Evolutionary conservation across 2,329 filamentous ascomycete genomes (phyloP), one percentile per base, ranked within the genome.

Genomic region (Moelleriella libera): DNA sequence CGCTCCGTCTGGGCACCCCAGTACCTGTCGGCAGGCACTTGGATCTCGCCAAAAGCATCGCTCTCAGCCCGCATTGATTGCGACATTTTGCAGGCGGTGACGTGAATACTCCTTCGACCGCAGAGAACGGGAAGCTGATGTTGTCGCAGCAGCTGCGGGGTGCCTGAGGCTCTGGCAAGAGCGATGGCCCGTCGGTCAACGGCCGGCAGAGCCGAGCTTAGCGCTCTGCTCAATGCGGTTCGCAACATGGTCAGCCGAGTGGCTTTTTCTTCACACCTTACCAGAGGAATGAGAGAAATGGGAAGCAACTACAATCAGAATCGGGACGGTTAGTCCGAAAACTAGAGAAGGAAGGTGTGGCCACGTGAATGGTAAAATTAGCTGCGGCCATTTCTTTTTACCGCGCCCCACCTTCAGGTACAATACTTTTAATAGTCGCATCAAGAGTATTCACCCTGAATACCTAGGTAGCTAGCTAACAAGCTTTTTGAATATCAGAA

Each of bases 1-100:
- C 90, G 83, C 77, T 96, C 85, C 47, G 90, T 96, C 76, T 96
- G 90, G 51, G 90, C 90, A 63, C 92, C 92, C 90, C 92, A 98
- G 78, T 98, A 98, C 74, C 85, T 90, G 79, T 95, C 88, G 54
- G 77, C 76, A 41, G 85, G 78, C 57, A 97, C 89, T 74, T 95
- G 81, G 66, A 98, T 80, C 73, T 94, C 88, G 70, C 92, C 92
- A 74, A 97, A 97, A 68, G 92, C 92, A 75, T 98, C 92, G 69
- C 80, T 92, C 72, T 98, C 92, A 60, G 83, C 87, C 69, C 92
- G 81, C 55, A 82, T 84, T 53, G 70, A 64, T 47, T 34, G 32
- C 49, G 48, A 43, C 55, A 57, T 57, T 45, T 30, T 53, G 49
- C 14, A 34, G 39, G 50, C 34, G 42, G 41, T 41, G 41, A n/a